These are phyloP conservation scores for Backusella westeae DNA, from an alignment of 192 early-diverging fungal species.

Conservation along the genomic window DNA sequence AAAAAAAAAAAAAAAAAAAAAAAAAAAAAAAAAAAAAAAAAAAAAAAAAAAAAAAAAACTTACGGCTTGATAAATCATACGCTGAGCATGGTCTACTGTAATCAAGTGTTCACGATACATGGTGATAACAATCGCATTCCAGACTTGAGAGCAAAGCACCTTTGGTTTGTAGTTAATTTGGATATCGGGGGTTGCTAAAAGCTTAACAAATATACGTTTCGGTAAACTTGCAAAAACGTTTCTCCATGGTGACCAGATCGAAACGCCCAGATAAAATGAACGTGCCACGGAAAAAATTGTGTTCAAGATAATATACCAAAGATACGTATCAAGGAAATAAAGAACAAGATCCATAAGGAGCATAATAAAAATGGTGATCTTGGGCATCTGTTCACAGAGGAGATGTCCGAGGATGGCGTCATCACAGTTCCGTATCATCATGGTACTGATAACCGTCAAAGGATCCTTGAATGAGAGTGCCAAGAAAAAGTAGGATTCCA, in stretches of 20 bases:
- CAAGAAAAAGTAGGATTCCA: slow-evolving; percentile 85
- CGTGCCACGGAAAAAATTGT: slow-evolving; percentile 75
- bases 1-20: too few species aligned
- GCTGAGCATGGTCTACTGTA: slow-evolving; percentile 71
- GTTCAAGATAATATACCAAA: slow-evolving; percentile 89
- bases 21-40: too few species aligned
- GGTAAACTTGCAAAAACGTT: slow-evolving; percentile 76
- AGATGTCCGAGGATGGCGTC: slow-evolving; percentile 53
- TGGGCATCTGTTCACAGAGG: slow-evolving; percentile 66
- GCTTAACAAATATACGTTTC: slow-evolving; percentile 77
- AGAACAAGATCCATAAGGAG: slow-evolving; percentile 71
- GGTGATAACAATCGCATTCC: slow-evolving; percentile 83
- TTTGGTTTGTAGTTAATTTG: slow-evolving; percentile 79
- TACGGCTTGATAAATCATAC: slow-evolving; percentile 74
- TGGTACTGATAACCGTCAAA: slow-evolving; percentile 52
- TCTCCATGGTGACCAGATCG: slow-evolving; percentile 82
- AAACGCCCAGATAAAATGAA: slow-evolving; percentile 75
- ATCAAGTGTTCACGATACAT: slow-evolving; percentile 83
- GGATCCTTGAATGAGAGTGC: slow-evolving; percentile 79
- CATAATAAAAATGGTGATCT: slow-evolving; percentile 70
- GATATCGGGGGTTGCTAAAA: slow-evolving; percentile 69
- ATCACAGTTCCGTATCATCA: slow-evolving; percentile 53
- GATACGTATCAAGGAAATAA: slow-evolving; percentile 83
- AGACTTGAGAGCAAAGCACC: slow-evolving; percentile 75
- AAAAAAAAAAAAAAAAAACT: not conserved